phyloP scores from a whole-genome alignment of 202 grass and related monocot genomes.

The Cymbopogon flexuosus region DNA sequence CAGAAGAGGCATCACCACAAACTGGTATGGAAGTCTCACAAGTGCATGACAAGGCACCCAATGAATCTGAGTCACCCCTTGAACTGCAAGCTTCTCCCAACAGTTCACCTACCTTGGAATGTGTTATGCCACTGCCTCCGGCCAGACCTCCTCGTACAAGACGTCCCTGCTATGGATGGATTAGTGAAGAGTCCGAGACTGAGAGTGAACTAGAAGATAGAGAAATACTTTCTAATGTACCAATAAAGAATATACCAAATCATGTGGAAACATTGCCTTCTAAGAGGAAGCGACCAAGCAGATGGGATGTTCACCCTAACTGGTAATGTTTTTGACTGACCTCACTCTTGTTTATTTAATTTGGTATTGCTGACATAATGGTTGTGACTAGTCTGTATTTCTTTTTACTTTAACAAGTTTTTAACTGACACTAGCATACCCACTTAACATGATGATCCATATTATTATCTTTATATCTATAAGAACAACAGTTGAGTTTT shows the following conservation, averaged over 20 bases:
- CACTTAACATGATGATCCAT: not conserved
- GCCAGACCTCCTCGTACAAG: not conserved
- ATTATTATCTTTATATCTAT: not conserved
- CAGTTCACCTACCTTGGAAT: not conserved
- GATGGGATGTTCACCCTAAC: constrained; percentile 1
- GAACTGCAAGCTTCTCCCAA: not conserved
- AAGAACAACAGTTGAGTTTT: not conserved
- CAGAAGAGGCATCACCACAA: not conserved
- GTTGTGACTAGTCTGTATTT: not conserved
- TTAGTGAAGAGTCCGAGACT: not conserved
- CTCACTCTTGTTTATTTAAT: not conserved
- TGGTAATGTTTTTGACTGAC: not conserved
- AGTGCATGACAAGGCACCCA: not conserved
- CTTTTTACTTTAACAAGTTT: not conserved
- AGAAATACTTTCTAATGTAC: not conserved
- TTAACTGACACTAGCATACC: not conserved
- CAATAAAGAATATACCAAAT: not conserved
- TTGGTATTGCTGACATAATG: not conserved
- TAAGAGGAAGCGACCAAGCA: not conserved
- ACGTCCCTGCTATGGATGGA: constrained; percentile 1
- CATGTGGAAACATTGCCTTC: not conserved
- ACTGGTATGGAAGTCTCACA: not conserved
- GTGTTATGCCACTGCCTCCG: not conserved
- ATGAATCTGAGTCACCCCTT: not conserved
- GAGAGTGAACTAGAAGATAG: constrained; percentile 10